Evolutionary conservation across 2,329 filamentous ascomycete species (phyloP).

Genomic region (Malbranchea zuffiana): DNA sequence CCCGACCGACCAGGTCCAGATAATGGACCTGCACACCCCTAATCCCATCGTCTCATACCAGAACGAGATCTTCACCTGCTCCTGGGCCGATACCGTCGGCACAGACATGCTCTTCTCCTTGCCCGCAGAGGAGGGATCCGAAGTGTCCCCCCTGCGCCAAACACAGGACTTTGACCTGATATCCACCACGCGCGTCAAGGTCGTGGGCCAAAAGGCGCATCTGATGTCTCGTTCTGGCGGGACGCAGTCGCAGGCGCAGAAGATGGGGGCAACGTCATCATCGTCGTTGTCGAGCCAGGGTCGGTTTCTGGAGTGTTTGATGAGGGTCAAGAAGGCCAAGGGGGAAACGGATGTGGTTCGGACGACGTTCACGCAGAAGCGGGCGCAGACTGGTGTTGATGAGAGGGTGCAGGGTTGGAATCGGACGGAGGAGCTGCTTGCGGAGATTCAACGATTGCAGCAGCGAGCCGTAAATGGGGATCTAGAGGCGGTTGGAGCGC

Average conservation of each 20-base stretch:
- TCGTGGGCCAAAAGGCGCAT: conserved; percentile 55
- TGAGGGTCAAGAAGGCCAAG: conserved; percentile 51
- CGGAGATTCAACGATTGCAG: conserved; percentile 28
- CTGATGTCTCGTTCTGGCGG: conserved; percentile 39
- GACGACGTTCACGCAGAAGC: conserved; percentile 40
- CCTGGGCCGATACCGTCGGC: conserved; percentile 73
- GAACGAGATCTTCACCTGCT: conserved; percentile 64
- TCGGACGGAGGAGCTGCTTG: conserved; percentile 29
- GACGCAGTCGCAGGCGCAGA: conserved; percentile 4
- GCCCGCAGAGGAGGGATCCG: conserved; percentile 37
- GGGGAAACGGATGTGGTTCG: conserved; percentile 56
- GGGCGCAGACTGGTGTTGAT: conserved; percentile 24
- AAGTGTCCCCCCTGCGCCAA: conserved; percentile 37
- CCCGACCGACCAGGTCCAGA: conserved; percentile 52
- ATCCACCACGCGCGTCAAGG: conserved; percentile 57
- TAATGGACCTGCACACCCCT: conserved; percentile 66
- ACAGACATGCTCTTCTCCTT: conserved; percentile 65
- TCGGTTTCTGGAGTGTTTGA: conserved; percentile 54
- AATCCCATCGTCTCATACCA: conserved; percentile 73
- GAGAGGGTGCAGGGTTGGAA: conserved; percentile 28
- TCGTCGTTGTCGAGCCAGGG: conserved; percentile 40
- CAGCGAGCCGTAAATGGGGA: conserved; percentile 29
- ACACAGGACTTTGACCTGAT: conserved; percentile 54
- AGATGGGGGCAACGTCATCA: conserved; percentile 17
- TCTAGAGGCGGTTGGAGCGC: conserved; percentile 23